Evolutionary conservation across 257 asterid genomes (phyloP).

Genomic region (Eucommia ulmoides): DNA sequence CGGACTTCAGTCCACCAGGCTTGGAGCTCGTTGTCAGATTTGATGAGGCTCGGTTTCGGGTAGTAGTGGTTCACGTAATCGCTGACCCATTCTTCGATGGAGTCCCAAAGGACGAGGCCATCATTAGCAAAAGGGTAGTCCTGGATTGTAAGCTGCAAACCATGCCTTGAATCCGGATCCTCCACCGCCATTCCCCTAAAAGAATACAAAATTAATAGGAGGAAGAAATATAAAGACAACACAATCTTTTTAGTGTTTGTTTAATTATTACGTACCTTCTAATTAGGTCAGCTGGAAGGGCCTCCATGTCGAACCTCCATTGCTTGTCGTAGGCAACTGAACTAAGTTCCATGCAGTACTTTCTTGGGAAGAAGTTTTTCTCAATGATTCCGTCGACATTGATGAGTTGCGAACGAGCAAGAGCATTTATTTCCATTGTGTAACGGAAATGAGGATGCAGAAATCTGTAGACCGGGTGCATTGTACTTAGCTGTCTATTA

Average conservation of each 20-base stretch:
- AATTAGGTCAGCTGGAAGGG: constrained; percentile 87
- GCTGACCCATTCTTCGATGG: background rate
- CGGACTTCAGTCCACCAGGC: background rate
- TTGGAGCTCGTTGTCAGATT: background rate
- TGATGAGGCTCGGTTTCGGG: background rate
- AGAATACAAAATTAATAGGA: background rate
- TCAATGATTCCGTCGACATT: constrained; percentile 82
- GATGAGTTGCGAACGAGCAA: constrained; percentile 79
- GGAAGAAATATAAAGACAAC: background rate
- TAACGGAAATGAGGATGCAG: constrained; percentile 97
- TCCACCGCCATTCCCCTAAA: background rate
- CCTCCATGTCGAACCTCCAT: constrained; percentile 89
- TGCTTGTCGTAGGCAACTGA: constrained; percentile 71
- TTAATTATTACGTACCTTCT: constrained; percentile 32
- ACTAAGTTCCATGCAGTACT: constrained; percentile 86
- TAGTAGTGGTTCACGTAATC: background rate
- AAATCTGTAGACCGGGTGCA: constrained; percentile 90
- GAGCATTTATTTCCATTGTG: constrained; percentile 76
- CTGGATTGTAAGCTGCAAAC: background rate
- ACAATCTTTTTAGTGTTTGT: background rate
- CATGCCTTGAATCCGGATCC: background rate
- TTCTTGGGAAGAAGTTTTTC: constrained; percentile 88
- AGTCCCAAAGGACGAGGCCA: background rate
- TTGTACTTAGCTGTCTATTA: constrained; percentile 82
- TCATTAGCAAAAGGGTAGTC: background rate